Evolutionary conservation across 2,329 filamentous ascomycete genomes (phyloP).

Genomic region (Helminthosporium solani): DNA sequence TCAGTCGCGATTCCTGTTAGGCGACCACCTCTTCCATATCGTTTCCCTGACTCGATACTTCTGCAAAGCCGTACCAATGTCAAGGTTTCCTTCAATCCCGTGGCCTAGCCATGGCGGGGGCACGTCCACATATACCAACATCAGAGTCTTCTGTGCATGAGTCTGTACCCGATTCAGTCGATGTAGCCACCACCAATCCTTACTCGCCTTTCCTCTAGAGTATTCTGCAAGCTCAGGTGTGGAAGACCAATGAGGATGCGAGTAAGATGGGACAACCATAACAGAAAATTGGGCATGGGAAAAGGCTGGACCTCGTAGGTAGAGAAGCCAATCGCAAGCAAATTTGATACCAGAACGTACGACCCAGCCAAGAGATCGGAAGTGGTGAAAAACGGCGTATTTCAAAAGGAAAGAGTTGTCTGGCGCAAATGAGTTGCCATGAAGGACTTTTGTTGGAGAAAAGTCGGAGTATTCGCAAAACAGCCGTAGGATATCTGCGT

Average conservation of each 20-base stretch:
- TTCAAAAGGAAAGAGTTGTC: slow-evolving; percentile 84
- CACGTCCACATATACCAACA: slow-evolving; percentile 88
- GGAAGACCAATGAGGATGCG: slow-evolving; percentile 66
- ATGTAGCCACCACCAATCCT: slow-evolving; percentile 81
- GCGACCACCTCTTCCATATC: slow-evolving; percentile 78
- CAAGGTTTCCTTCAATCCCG: slow-evolving; percentile 46
- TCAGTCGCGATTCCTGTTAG: slow-evolving; percentile 71
- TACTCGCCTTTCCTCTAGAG: slow-evolving; percentile 53
- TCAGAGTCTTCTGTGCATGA: slow-evolving; percentile 85
- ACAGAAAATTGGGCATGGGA: slow-evolving; percentile 92
- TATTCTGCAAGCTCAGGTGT: slow-evolving; percentile 50
- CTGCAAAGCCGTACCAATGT: slow-evolving; percentile 64
- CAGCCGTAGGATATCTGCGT: slow-evolving; percentile 51
- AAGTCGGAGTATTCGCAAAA: slow-evolving; percentile 72
- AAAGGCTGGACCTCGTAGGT: slow-evolving; percentile 89
- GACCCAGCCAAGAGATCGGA: slow-evolving; percentile 92
- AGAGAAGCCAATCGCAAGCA: slow-evolving; percentile 90
- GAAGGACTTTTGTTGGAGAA: slow-evolving; percentile 34
- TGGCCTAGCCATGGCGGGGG: slow-evolving; percentile 62
- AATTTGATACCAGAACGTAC: slow-evolving; percentile 93
- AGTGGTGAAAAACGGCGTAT: slow-evolving; percentile 93
- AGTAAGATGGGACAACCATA: slow-evolving; percentile 80
- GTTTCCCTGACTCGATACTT: slow-evolving; percentile 79
- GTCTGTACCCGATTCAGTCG: slow-evolving; percentile 85
- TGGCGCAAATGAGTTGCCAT: slow-evolving; percentile 54